Percentiles rank a stretch among this genome's conserved stretches.
These are phyloP conservation scores for Xylariaceae sp. DNA, from an alignment of 2,329 filamentous ascomycete genomes.

Conservation along the genomic window DNA sequence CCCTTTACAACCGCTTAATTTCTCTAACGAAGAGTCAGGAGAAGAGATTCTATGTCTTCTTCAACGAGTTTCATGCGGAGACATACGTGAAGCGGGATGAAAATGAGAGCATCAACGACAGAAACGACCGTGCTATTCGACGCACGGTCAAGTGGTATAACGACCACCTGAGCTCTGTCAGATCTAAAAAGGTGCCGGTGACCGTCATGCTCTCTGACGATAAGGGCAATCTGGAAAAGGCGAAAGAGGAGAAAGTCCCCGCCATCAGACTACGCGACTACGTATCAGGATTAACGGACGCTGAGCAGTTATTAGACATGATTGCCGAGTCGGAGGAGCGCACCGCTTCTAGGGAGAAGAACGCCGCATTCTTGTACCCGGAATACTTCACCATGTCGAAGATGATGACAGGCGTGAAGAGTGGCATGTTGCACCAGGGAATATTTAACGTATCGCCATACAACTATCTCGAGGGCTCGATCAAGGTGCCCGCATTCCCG, in stretches of 20 bases:
- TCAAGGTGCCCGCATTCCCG: constrained; percentile 84
- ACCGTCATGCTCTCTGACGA: constrained; percentile 95
- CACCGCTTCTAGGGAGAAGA: constrained; percentile 58
- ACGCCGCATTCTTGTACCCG: constrained; percentile 69
- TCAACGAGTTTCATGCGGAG: constrained; percentile 95
- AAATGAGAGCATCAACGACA: constrained; percentile 89
- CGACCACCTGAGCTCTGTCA: constrained; percentile 67
- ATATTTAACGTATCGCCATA: constrained; percentile 95
- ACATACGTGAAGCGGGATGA: constrained; percentile 72
- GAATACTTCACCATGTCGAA: constrained; percentile 87
- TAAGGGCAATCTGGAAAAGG: constrained; percentile 77
- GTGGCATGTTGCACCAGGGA: constrained; percentile 84
- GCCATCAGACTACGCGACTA: constrained; percentile 69
- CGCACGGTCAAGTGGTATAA: constrained; percentile 85
- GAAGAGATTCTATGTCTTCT: constrained; percentile 97
- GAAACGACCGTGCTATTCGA: constrained; percentile 89
- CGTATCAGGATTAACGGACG: constrained; percentile 76
- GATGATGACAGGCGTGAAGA: constrained; percentile 90
- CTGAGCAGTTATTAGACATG: constrained; percentile 85
- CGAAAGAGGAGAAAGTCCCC: constrained; percentile 66
- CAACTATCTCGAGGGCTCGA: constrained; percentile 93
- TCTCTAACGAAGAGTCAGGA: constrained; percentile 90
- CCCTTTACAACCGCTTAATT: constrained; percentile 89
- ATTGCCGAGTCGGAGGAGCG: constrained; percentile 73
- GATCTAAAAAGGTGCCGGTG: constrained; percentile 58